Evolutionary conservation across 1,284 basidiomycete genomes (phyloP).

Genomic region (Puccinia polysora): DNA sequence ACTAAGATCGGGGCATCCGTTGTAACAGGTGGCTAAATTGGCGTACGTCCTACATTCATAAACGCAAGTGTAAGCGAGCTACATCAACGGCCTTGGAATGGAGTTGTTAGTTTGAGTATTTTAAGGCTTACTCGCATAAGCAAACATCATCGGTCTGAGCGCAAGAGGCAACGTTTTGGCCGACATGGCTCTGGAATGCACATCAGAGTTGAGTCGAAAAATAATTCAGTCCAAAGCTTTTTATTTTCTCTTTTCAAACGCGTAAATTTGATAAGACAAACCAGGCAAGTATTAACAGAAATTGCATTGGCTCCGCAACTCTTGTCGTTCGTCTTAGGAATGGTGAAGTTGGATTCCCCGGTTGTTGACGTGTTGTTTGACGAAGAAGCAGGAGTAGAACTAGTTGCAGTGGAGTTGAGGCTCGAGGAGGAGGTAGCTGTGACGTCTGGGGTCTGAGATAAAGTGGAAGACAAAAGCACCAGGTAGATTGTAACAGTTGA

Average conservation of each 20-base stretch:
- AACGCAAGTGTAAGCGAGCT: not conserved
- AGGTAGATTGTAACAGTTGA: too few species aligned
- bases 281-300: slow-evolving; percentile 2
- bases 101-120: not conserved
- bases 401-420: too few species aligned
- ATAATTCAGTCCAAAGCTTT: not conserved
- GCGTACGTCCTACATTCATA: slow-evolving; percentile 1
- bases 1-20: not conserved
- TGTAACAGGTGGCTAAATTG: slow-evolving; percentile 26
- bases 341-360: not conserved
- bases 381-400: too few species aligned
- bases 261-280: not conserved
- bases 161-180: slow-evolving; percentile 10
- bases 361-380: too few species aligned
- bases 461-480: too few species aligned
- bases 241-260: too few species aligned
- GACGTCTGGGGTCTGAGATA: too few species aligned
- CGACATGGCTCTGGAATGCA: slow-evolving; percentile 8
- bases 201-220: not conserved
- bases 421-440: too few species aligned
- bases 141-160: slow-evolving; percentile 21
- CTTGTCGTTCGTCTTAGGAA: not conserved
- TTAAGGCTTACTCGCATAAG: slow-evolving; percentile 28
- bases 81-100: not conserved
- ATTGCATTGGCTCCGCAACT: not conserved